Base-by-base conservation (phyloP, 1,284 basidiomycete genomes). In the Uromyces viciae-fabae region DNA sequence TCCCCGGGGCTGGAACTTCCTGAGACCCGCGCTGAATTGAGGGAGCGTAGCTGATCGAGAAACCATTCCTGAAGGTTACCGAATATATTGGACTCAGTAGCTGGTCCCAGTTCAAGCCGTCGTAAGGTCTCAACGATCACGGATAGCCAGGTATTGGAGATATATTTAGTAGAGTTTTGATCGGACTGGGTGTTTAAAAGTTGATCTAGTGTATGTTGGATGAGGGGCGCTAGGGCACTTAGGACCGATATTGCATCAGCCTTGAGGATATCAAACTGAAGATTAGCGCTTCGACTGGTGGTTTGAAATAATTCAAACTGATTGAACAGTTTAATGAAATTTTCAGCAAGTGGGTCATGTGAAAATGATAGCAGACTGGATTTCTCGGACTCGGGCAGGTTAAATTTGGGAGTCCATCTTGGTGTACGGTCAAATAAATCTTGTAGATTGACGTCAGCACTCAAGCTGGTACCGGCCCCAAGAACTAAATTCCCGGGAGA, bases 141-240 rank as follows among this genome's bases (percentile, higher is more conserved):
- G 14, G 40, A 43, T 49, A 43, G 54, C 77, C 77, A 79, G 33
- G 38, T 72, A 31, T 46, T 62, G 22, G 43, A 66, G 54, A 76
- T 25, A 66, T 42, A 8, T 11, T 42, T 25, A 19, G 46, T 49
- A 0, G 56, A 49, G n/a, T 15, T 52, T 43, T 62, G 74, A 38
- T 76, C 74, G n/a, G 54, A 9, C 33, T 76, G 54, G 43, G 4
- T 71, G 43, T 40, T 4, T 17, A 71, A 33, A 8, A 43, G 68
- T 33, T 76, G 58, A 40, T 78, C 64, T 5, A 69, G 38, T 25
- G 54, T 52, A 36, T 54, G 38, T n/a, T 73, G 22, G 31, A 73
- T 73, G 38, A 78, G 54, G n/a, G 75, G 66, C 36, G 75, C 75
- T 25, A 78, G n/a, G 0, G 75, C 62, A 68, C 75, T 78, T 54